phyloP scores from a whole-genome alignment of 176 grass and related monocot species.

The Oryza nivara region DNA sequence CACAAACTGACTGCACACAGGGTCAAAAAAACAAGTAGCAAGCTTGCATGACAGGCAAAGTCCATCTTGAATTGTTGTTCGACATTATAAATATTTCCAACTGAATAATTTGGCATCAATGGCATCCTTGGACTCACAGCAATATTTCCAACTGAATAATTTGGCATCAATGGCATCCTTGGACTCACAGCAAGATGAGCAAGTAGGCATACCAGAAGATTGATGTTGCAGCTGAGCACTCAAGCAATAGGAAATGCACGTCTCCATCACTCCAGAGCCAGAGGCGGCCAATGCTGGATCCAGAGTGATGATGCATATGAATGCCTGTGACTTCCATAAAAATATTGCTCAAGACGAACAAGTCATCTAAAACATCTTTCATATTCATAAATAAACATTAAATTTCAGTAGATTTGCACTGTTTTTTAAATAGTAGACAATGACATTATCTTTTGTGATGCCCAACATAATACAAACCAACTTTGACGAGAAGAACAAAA shows the following conservation, averaged over 20 bases:
- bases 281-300: conserved; percentile 13
- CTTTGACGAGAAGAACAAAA: conserved; percentile 26
- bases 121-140: not conserved
- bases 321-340: conserved; percentile 20
- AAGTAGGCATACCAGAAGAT: conserved; percentile 11
- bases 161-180: not conserved
- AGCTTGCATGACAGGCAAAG: not conserved
- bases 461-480: conserved; percentile 38
- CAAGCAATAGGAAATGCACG: not conserved
- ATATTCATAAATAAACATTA: conserved; percentile 27
- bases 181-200: not conserved
- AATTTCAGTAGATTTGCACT: not conserved
- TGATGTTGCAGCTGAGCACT: not conserved
- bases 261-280: conserved; percentile 20
- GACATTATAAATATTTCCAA: not conserved
- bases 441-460: not conserved
- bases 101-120: not conserved
- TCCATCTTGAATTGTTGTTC: not conserved
- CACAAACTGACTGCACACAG: not conserved
- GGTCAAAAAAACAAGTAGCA: not conserved
- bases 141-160: not conserved
- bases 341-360: conserved; percentile 45
- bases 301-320: conserved; percentile 9
- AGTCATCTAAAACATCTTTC: conserved; percentile 15
- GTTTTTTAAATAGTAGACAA: conserved; percentile 12